Base-by-base conservation (phyloP, 352 stramenopile genomes). In the Albugo candida region DNA sequence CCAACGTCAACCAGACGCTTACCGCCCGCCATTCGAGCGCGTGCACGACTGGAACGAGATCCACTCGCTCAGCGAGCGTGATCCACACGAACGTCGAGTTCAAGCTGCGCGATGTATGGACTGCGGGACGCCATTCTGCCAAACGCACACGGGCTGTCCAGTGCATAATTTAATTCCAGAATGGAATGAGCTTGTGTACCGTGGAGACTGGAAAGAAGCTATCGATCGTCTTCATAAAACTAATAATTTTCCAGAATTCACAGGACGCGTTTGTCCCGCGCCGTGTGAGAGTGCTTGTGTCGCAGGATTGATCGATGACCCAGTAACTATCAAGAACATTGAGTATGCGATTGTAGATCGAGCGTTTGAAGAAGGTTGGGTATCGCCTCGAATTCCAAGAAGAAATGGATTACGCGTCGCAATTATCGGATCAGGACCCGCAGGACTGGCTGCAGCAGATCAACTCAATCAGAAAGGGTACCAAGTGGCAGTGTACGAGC, bases 211-310 rank as follows among this genome's bases (percentile, higher is more conserved):
- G 92, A 78, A 85, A 48, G 92, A 97, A 54, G 94, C 94, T 27
- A 96, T 94, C 59, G 81, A 97, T 46, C 78, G 89, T 1, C 67
- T 98, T 51, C 89, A 97, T 69, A 95, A 95, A 68, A 98, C 94
- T 51, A 98, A 98, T 74, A 98, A 98, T 71, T 98, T 98, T 63
- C 94, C 94, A 12, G 94, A 98, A 69, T 98, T 98, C 58, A 98
- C 94, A 0, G 94, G 94, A 53, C 76, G 93, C 49, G 93, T 98
- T 13, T 98, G 94, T 58, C 94, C 94, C 12, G 94, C 94, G 47
- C 94, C 94, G 5, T 98, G 94, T 52, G 94, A 98, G 58, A 83
- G 84, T 13, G 91, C 83, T 2, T 98, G 94, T 53, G 93, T 98
- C 2, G 89, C 92, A 11, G 94, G 94, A 5, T 71, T 98, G 18